phyloP scores from a whole-genome alignment of 2,329 filamentous ascomycete genomes.

The Cadophora luteo-olivacea region DNA sequence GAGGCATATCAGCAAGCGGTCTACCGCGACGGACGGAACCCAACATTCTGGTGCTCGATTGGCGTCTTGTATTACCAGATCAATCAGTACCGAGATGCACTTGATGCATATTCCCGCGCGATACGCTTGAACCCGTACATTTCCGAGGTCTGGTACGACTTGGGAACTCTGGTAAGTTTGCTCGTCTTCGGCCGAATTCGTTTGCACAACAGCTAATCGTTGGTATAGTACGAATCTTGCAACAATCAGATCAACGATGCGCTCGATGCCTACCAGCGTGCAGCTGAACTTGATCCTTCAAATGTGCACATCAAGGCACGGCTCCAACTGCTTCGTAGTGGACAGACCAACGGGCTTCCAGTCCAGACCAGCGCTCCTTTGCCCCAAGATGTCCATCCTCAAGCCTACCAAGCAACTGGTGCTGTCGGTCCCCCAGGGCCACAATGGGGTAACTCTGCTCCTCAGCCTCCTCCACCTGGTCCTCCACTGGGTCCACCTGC shows the following conservation, averaged over 20 bases:
- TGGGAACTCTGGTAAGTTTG: slow-evolving; percentile 85
- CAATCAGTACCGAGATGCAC: slow-evolving; percentile 97
- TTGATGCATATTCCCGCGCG: slow-evolving; percentile 96
- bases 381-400: slow-evolving; percentile 94
- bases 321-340: slow-evolving; percentile 85
- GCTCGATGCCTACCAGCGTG: slow-evolving; percentile 92
- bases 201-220: slow-evolving; percentile 37
- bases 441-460: slow-evolving; percentile 84
- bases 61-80: slow-evolving; percentile 99
- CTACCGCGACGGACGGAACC: slow-evolving; percentile 95
- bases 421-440: slow-evolving; percentile 85
- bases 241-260: slow-evolving; percentile 99
- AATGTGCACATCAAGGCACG: slow-evolving; percentile 98
- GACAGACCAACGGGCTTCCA: slow-evolving; percentile 73
- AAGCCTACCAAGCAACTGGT: slow-evolving; percentile 85
- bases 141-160: slow-evolving; percentile 98
- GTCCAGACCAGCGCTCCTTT: slow-evolving; percentile 81
- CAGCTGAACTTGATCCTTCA: slow-evolving; percentile 88
- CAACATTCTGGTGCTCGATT: slow-evolving; percentile 99
- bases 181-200: slow-evolving; percentile 31
- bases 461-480: slow-evolving; percentile 65
- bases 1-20: slow-evolving; percentile 99
- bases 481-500: slow-evolving; percentile 43
- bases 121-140: slow-evolving; percentile 98
- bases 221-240: slow-evolving; percentile 86